phyloP scores from a whole-genome alignment of 2,329 filamentous ascomycete species.

The Truncatella angustata region DNA sequence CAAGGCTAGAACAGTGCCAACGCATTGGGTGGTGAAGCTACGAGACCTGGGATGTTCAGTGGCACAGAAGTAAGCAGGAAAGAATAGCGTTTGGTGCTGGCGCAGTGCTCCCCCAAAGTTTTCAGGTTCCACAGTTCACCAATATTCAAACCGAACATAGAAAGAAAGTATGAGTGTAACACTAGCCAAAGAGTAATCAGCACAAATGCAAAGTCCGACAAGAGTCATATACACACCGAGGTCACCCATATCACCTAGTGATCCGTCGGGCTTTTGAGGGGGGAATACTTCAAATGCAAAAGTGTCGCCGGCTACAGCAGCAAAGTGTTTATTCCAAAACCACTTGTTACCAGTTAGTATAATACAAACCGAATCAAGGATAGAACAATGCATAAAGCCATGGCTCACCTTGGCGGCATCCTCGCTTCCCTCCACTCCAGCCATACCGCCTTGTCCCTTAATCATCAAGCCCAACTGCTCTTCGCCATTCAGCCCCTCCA shows the following conservation, averaged over 20 bases:
- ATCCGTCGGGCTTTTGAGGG: constrained; percentile 25
- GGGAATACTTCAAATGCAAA: constrained; percentile 53
- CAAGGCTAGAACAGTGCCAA: constrained; percentile 36
- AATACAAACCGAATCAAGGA: background rate
- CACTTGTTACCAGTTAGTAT: constrained; percentile 33
- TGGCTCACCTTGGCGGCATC: constrained; percentile 37
- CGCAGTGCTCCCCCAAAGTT: constrained; percentile 24
- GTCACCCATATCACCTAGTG: background rate
- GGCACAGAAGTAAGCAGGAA: constrained; percentile 42
- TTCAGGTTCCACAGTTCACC: constrained; percentile 24
- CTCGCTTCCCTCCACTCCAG: constrained; percentile 47
- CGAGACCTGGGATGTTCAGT: constrained; percentile 37
- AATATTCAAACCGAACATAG: constrained; percentile 11
- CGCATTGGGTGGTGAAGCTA: constrained; percentile 38
- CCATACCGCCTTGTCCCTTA: constrained; percentile 26
- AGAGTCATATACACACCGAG: constrained; percentile 8
- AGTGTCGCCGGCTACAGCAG: constrained; percentile 55
- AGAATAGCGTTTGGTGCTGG: constrained; percentile 32
- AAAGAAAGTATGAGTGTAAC: constrained; percentile 10
- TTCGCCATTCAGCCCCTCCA: constrained; percentile 30
- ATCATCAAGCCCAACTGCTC: constrained; percentile 15
- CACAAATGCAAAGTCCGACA: background rate
- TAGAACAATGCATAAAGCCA: background rate
- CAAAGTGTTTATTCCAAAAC: constrained; percentile 57
- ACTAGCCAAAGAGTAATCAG: background rate